Evolutionary conservation across 2,329 filamentous ascomycete genomes (phyloP).

Genomic region (Fusarium sp.): DNA sequence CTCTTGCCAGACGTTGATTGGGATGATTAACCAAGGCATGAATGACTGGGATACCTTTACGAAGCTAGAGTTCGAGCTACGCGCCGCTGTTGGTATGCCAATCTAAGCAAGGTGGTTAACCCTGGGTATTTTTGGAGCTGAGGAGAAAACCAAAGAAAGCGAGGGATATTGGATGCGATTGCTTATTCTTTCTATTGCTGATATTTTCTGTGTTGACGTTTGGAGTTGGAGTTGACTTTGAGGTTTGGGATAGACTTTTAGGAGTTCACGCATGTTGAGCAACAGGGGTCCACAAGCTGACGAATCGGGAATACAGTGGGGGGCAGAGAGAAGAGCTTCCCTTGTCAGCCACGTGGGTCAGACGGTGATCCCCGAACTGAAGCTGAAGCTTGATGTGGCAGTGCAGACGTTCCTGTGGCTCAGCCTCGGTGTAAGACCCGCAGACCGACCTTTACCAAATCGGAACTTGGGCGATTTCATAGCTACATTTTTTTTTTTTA

Average conservation of each 20-base stretch:
- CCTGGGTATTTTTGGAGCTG: neutral
- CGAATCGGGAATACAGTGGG: constrained; percentile 41
- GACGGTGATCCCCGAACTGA: constrained; percentile 21
- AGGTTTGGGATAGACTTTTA: neutral
- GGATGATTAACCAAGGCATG: neutral
- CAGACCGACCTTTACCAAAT: constrained; percentile 25
- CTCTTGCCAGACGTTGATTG: neutral
- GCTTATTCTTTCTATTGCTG: neutral
- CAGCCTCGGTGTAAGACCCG: neutral
- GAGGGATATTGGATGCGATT: neutral
- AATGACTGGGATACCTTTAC: neutral
- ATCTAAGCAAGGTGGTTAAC: neutral
- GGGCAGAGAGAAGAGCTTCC: neutral
- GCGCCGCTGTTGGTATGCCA: neutral
- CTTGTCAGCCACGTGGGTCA: constrained; percentile 30
- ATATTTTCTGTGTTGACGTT: neutral
- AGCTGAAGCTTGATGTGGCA: constrained; percentile 10
- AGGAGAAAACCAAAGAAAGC: neutral
- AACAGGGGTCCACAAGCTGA: constrained; percentile 13
- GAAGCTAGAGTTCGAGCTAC: neutral
- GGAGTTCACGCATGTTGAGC: neutral
- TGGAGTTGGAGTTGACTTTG: neutral
- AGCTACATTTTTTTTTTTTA: constrained; percentile 9
- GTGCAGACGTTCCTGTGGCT: constrained; percentile 24
- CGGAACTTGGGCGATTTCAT: constrained; percentile 22